phyloP scores from a whole-genome alignment of 768 basidiomycete genomes.

The Suillus subluteus region DNA sequence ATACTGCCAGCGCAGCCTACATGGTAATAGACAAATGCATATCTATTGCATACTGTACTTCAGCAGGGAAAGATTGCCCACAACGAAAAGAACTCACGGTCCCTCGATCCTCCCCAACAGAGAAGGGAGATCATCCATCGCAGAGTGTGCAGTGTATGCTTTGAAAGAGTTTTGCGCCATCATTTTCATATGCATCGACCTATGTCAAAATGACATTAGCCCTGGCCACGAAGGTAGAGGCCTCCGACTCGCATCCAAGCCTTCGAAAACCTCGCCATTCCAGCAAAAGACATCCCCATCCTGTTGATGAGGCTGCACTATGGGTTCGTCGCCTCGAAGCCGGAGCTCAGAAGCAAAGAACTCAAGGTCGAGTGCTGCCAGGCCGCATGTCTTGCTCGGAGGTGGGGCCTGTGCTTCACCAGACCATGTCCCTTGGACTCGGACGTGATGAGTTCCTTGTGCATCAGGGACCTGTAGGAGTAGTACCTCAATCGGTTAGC shows the following conservation, averaged over 20 bases:
- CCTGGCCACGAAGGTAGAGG: background rate
- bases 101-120: conserved; percentile 73
- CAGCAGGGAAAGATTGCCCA: conserved; percentile 2
- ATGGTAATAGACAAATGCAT: conserved; percentile 81
- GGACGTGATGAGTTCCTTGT: conserved; percentile 40
- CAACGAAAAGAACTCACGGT: conserved; percentile 57
- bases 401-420: background rate
- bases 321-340: conserved; percentile 58
- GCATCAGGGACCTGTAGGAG: conserved; percentile 68
- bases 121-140: conserved; percentile 46
- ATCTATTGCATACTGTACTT: conserved; percentile 44
- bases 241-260: conserved; percentile 58
- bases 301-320: conserved; percentile 70
- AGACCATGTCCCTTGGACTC: conserved; percentile 10
- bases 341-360: conserved; percentile 80
- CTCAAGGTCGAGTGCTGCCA: conserved; percentile 36
- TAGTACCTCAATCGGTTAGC: conserved; percentile 4
- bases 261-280: conserved; percentile 92
- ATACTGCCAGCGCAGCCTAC: conserved; percentile 41
- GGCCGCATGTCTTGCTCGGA: background rate
- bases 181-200: conserved; percentile 69
- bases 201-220: conserved; percentile 31
- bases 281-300: conserved; percentile 73
- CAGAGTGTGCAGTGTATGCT: conserved; percentile 27
- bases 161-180: conserved; percentile 59